These are phyloP conservation scores for Xylariomycetidae sp. DNA, from an alignment of 2,329 filamentous ascomycete species.

Conservation along the genomic window DNA sequence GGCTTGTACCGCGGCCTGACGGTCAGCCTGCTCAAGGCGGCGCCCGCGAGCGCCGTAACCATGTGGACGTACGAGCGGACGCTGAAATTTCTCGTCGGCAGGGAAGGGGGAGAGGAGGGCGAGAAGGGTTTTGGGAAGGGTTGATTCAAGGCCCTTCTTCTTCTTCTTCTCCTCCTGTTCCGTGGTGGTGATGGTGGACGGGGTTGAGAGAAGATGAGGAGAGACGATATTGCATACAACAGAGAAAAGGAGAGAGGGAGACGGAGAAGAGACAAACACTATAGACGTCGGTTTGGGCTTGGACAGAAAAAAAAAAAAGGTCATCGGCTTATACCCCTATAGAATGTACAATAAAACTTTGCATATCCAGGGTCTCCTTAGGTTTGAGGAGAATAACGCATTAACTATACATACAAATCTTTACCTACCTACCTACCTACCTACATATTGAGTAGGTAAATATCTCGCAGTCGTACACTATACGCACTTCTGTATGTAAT, in stretches of 20 bases:
- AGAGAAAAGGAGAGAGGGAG: too few species aligned
- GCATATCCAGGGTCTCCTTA: not conserved
- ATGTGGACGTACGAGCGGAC: constrained; percentile 91
- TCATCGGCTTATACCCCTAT: constrained; percentile 12
- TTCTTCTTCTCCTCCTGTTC: too few species aligned
- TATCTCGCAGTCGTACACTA: too few species aligned
- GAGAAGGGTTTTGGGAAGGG: constrained; percentile 3
- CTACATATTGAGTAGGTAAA: too few species aligned
- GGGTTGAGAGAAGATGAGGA: too few species aligned
- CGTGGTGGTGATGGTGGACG: constrained; percentile 1
- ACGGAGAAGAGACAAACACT: too few species aligned
- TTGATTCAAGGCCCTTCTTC: too few species aligned
- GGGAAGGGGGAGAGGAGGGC: constrained; percentile 27
- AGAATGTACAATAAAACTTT: constrained; percentile 7
- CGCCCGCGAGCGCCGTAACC: constrained; percentile 86
- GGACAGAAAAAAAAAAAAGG: constrained; percentile 1
- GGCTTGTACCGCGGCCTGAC: constrained; percentile 85
- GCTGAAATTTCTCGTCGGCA: constrained; percentile 52
- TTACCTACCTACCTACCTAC: not conserved
- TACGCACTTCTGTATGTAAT: too few species aligned
- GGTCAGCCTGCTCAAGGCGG: constrained; percentile 87
- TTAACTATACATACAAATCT: not conserved
- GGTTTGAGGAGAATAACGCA: not conserved
- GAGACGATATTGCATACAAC: too few species aligned
- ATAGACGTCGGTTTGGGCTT: constrained; percentile 2